Percentiles rank a stretch among this genome's conserved stretches.
Conservation (phyloP, 2,329 filamentous ascomycete genomes). For the Penicillium nordicum region DNA sequence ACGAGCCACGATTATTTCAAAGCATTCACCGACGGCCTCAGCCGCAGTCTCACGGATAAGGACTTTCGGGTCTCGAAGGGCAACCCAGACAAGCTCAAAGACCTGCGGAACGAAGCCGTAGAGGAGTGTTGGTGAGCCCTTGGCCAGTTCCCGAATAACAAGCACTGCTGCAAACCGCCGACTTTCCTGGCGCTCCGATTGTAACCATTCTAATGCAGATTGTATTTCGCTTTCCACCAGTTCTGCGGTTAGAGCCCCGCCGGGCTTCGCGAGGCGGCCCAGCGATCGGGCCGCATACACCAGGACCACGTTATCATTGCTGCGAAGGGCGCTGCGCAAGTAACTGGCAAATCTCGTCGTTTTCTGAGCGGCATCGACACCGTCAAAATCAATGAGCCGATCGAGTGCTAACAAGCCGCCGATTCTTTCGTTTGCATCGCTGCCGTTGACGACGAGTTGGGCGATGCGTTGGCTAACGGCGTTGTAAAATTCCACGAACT, state of each 20-base stretch:
- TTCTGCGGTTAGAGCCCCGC: conserved; percentile 90
- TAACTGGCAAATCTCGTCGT: conserved; percentile 92
- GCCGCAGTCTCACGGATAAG: conserved; percentile 89
- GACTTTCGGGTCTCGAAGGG: conserved; percentile 81
- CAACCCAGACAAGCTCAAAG: conserved; percentile 94
- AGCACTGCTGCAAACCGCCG: conserved; percentile 90
- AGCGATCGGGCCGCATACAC: conserved; percentile 83
- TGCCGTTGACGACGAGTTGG: conserved; percentile 75
- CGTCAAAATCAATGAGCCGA: conserved; percentile 91
- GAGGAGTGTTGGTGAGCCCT: conserved; percentile 90
- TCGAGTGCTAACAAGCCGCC: conserved; percentile 91
- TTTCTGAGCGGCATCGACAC: conserved; percentile 87
- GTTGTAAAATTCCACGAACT: conserved; percentile 70
- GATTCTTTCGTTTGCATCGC: conserved; percentile 81
- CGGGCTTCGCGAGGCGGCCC: conserved; percentile 85
- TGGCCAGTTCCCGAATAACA: conserved; percentile 82
- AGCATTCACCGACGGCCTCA: conserved; percentile 90
- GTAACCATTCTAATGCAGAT: conserved; percentile 92
- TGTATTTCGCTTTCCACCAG: conserved; percentile 96
- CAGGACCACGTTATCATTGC: conserved; percentile 89
- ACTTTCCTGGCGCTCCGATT: conserved; percentile 90
- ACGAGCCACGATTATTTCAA: conserved; percentile 90
- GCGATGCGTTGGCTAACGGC: conserved; percentile 64
- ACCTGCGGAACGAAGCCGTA: conserved; percentile 94
- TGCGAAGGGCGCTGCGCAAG: conserved; percentile 79